phyloP scores from a whole-genome alignment of 116 monocot species.

The Dioscorea cayenensis region DNA sequence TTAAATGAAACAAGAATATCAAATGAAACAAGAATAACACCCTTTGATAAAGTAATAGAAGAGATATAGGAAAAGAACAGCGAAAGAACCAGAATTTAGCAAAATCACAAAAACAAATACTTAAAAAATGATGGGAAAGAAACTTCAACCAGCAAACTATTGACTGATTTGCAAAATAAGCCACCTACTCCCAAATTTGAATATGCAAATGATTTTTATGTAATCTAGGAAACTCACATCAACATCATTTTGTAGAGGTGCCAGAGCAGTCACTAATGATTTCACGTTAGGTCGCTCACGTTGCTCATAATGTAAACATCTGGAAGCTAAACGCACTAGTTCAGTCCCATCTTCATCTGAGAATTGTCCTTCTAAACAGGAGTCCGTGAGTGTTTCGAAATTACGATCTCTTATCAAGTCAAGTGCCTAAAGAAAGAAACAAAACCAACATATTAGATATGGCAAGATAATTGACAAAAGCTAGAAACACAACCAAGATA shows the following conservation, averaged over 20 bases:
- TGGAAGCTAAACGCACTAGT: constrained; percentile 89
- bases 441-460: neutral
- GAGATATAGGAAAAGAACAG: no score
- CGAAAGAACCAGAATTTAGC: no score
- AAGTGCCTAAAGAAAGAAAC: constrained; percentile 55
- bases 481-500: neutral
- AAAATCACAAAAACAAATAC: no score
- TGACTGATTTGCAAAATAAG: neutral
- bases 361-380: constrained; percentile 96
- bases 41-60: no score
- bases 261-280: constrained; percentile 62
- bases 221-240: constrained; percentile 33
- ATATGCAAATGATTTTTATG: neutral
- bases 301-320: constrained; percentile 88
- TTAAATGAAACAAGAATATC: no score
- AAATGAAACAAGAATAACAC: no score
- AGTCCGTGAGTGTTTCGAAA: constrained; percentile 87
- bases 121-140: no score
- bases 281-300: constrained; percentile 88
- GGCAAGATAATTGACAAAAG: neutral
- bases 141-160: neutral
- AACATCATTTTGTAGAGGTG: constrained; percentile 75
- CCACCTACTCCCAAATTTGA: neutral
- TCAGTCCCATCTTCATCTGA: constrained; percentile 93
- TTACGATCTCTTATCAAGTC: constrained; percentile 85